Conservation (phyloP, 345 rosid genomes). For the Pugionium dolabratum region DNA sequence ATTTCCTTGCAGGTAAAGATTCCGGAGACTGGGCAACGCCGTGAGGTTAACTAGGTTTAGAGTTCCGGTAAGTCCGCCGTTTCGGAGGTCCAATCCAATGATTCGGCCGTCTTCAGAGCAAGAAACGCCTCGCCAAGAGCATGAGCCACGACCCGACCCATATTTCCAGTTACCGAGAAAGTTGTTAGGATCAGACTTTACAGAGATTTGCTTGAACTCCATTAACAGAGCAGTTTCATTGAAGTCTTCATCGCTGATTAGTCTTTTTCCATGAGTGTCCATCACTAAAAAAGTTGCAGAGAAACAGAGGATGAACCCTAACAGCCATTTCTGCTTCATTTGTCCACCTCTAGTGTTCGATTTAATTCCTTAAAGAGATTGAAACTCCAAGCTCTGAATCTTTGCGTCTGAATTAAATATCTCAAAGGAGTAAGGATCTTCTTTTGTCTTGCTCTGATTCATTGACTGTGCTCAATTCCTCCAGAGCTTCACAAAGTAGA, state of each 20-base stretch:
- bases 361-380: neutral
- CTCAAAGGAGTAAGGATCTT: constrained; percentile 8
- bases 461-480: constrained; percentile 16
- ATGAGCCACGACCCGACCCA: constrained; percentile 43
- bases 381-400: constrained; percentile 1
- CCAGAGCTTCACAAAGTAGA: neutral
- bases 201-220: constrained; percentile 65
- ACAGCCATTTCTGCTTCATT: constrained; percentile 35
- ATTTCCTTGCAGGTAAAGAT: constrained; percentile 56
- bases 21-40: constrained; percentile 53
- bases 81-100: constrained; percentile 52
- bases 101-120: constrained; percentile 60
- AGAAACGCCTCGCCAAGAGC: constrained; percentile 73
- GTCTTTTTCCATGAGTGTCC: constrained; percentile 15
- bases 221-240: constrained; percentile 49
- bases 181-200: constrained; percentile 61
- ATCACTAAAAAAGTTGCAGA: neutral
- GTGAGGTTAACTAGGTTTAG: constrained; percentile 58
- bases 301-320: constrained; percentile 26
- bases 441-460: constrained; percentile 7
- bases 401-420: neutral
- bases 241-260: neutral
- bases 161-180: constrained; percentile 57
- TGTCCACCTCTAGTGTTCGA: constrained; percentile 13
- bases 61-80: constrained; percentile 54